phyloP scores from a whole-genome alignment of 345 rosid genomes.

The Gynandropsis gynandra region DNA sequence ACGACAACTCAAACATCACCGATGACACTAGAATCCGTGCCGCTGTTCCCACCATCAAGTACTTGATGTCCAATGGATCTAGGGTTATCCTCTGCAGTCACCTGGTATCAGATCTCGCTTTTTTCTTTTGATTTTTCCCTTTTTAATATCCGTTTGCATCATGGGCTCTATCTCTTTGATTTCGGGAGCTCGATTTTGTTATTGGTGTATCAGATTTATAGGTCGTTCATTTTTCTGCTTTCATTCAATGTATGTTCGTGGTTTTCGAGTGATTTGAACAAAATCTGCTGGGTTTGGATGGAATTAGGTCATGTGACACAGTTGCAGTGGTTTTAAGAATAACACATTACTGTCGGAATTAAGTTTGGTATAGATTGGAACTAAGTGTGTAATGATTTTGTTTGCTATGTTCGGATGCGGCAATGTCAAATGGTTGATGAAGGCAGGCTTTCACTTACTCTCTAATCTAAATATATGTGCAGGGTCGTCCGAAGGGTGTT shows the following conservation, averaged over 20 bases:
- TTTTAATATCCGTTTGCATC: too few species aligned
- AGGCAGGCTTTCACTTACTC: background rate
- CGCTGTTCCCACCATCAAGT: constrained; percentile 94
- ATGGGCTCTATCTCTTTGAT: too few species aligned
- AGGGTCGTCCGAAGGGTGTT: constrained; percentile 94
- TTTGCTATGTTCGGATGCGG: background rate
- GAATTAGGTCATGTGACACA: background rate
- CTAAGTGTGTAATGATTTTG: background rate
- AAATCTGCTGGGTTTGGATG: background rate
- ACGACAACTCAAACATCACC: constrained; percentile 81
- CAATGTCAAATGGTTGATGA: background rate
- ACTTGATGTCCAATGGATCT: constrained; percentile 79
- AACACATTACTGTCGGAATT: background rate
- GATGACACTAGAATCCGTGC: constrained; percentile 95
- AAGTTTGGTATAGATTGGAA: background rate
- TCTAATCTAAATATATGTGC: constrained; percentile 17
- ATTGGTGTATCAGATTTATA: too few species aligned
- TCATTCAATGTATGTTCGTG: too few species aligned
- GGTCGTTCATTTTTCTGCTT: too few species aligned
- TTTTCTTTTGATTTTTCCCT: background rate
- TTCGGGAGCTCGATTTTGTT: too few species aligned
- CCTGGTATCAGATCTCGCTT: constrained; percentile 40
- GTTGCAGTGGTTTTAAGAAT: background rate
- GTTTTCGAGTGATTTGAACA: too few species aligned
- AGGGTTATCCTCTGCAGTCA: constrained; percentile 95